Evolutionary conservation across 495 filamentous ascomycete genomes (phyloP), one percentile per base, ranked within the genome.

Genomic region (Talaromyces proteolyticus): DNA sequence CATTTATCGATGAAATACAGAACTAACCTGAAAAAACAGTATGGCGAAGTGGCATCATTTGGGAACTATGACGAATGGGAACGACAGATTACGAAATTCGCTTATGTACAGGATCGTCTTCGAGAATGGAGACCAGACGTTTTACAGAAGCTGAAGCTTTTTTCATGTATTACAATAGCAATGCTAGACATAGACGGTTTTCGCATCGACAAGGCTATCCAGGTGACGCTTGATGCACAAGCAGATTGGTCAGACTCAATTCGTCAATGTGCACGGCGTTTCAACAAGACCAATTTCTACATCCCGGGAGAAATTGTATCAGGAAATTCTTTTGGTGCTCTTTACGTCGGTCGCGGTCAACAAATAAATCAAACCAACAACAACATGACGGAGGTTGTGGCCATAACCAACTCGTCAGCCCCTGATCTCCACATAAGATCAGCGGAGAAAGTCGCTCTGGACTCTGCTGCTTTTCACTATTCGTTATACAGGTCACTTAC

Each of bases 101-200:
- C 62, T 18, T 66, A 59, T 25, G 67, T 70, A 6, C 67, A 70
- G 51, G 67, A 70, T 56, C 67, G 67, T 18, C 57, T 70, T 24
- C 58, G 67, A 20, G 67, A 66, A 54, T 70, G 67, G 67, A 54
- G 60, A 21, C 60, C 62, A 24, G 63, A 65, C 16, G 67, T 70
- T 14, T 47, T 55, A 26, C 49, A 49, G 20, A 69, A 68, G 47
- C 69, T 69, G 23, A 53, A 69, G 53, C 60, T 58, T 18, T 55
- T 67, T 14, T 64, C 63, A 11, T 73, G 69, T 51, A 63, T 73
- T 22, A 61, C 63, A 16, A 70, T 73, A 42, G 49, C 61, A 25
- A 70, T 73, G 69, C 56, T 76, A 29, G 73, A 76, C 42, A 67
- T 76, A 40, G 72, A 76, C 55, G 73, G 73, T 18, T 75, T 68